Evolutionary conservation across 1,139 yeast genomes (phyloP).

Genomic region (Taphrina deformans): DNA sequence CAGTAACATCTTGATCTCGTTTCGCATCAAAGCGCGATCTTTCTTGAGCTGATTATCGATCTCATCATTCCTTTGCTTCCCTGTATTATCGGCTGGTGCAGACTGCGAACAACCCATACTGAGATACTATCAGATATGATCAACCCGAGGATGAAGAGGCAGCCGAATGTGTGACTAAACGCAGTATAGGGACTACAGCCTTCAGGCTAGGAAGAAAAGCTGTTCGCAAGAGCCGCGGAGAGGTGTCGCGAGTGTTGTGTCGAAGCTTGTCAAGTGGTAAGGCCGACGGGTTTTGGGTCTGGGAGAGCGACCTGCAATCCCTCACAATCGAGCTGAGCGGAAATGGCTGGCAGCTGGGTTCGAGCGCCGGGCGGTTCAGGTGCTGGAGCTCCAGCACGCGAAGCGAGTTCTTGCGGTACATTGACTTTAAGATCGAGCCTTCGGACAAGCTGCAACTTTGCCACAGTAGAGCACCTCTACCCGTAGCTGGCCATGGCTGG

Average conservation of each 20-base stretch:
- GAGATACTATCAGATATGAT: not conserved
- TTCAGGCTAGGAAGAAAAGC: not conserved
- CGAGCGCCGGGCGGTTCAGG: not conserved
- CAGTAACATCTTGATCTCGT: conserved; percentile 42
- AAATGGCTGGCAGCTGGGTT: conserved; percentile 4
- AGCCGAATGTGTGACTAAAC: not conserved
- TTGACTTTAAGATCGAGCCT: too few relatives aligned
- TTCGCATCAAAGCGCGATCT: conserved; percentile 55
- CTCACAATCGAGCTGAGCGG: not conserved
- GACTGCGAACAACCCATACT: conserved; percentile 32
- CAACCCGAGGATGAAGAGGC: not conserved
- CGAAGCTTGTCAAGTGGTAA: not conserved
- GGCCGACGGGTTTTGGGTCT: not conserved
- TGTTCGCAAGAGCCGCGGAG: not conserved
- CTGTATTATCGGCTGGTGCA: conserved; percentile 44
- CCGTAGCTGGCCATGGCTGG: too few relatives aligned
- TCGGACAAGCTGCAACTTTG: too few relatives aligned
- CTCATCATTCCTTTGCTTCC: conserved; percentile 54
- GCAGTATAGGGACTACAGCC: not conserved
- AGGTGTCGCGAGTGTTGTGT: not conserved
- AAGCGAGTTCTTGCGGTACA: not conserved
- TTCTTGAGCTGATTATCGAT: conserved; percentile 65
- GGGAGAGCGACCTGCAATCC: conserved; percentile 4
- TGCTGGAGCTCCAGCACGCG: not conserved
- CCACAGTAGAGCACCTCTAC: too few relatives aligned